Evolutionary conservation across 1,284 basidiomycete species (phyloP).

Genomic region (Cutaneotrichosporon cutaneum): DNA sequence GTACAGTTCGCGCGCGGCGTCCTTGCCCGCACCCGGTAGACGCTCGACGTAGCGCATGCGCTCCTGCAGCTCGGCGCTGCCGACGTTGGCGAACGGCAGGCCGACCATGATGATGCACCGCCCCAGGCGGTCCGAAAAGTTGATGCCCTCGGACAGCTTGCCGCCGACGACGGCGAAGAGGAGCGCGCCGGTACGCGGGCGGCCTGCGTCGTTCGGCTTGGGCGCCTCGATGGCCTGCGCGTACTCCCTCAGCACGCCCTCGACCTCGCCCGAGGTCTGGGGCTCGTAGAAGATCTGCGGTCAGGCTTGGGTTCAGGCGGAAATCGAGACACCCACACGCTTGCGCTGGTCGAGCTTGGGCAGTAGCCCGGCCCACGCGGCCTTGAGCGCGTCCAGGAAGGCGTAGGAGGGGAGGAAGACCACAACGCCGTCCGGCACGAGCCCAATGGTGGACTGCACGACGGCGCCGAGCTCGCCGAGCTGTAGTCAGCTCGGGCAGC

Average conservation of each 20-base stretch:
- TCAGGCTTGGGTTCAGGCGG: neutral
- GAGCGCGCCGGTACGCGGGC: constrained; percentile 18
- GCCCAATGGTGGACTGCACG: constrained; percentile 70
- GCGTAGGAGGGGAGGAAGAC: constrained; percentile 93
- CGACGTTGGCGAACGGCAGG: constrained; percentile 87
- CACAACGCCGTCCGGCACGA: constrained; percentile 84
- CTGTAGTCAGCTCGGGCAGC: constrained; percentile 57
- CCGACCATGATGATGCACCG: constrained; percentile 87
- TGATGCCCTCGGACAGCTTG: constrained; percentile 94
- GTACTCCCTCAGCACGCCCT: constrained; percentile 74
- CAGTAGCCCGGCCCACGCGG: constrained; percentile 69
- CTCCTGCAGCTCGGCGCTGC: constrained; percentile 86
- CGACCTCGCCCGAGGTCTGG: constrained; percentile 70
- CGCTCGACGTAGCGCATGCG: constrained; percentile 77
- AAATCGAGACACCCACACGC: constrained; percentile 56
- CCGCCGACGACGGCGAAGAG: constrained; percentile 93
- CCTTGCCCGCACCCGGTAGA: constrained; percentile 57
- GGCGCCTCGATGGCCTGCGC: constrained; percentile 58
- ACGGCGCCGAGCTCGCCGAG: constrained; percentile 81
- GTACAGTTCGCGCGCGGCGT: constrained; percentile 80
- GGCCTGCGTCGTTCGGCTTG: neutral
- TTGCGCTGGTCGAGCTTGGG: constrained; percentile 70
- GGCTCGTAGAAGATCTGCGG: constrained; percentile 87
- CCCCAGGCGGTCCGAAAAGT: constrained; percentile 87
- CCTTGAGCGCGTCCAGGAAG: constrained; percentile 69